Evolutionary conservation across 148 eudicot genomes (phyloP).

Genomic region (Camellia lanceoleosa): DNA sequence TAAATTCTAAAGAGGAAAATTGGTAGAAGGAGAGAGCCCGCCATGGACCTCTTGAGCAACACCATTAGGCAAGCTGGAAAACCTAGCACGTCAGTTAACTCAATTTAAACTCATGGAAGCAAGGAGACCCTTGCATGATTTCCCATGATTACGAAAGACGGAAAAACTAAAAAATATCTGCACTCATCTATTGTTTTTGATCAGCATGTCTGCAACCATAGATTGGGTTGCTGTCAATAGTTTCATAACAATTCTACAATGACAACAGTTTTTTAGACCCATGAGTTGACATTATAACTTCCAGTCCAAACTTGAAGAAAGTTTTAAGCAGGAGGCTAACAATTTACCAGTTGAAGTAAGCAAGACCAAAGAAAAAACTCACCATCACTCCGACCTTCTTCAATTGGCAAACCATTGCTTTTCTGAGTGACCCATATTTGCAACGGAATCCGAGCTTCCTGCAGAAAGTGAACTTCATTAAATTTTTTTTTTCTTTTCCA

Average conservation of each 20-base stretch:
- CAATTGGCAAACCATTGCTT: conserved; percentile 52
- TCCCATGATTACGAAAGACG: not conserved
- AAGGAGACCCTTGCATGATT: not conserved
- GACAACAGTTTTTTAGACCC: not conserved
- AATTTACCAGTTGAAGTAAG: not conserved
- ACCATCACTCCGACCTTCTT: conserved; percentile 69
- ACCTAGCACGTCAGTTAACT: not conserved
- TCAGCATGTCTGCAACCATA: not conserved
- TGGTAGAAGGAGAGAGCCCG: not conserved
- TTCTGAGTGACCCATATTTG: conserved; percentile 93
- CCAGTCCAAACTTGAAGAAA: not conserved
- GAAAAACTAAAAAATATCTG: not conserved
- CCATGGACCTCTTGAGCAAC: conserved; percentile 1
- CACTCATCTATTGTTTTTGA: not conserved
- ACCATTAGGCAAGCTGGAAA: not conserved
- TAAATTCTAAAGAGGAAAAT: not conserved
- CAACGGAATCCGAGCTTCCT: conserved; percentile 84
- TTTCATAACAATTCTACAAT: not conserved
- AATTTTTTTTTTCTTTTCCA: not conserved
- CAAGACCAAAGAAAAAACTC: conserved; percentile 13
- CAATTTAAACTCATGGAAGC: not conserved
- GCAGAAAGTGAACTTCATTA: conserved; percentile 22
- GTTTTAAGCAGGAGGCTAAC: not conserved
- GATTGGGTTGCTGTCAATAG: not conserved
- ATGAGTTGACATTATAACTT: not conserved